phyloP scores from a whole-genome alignment of 345 rosid species.

The Limnanthes douglasii region DNA sequence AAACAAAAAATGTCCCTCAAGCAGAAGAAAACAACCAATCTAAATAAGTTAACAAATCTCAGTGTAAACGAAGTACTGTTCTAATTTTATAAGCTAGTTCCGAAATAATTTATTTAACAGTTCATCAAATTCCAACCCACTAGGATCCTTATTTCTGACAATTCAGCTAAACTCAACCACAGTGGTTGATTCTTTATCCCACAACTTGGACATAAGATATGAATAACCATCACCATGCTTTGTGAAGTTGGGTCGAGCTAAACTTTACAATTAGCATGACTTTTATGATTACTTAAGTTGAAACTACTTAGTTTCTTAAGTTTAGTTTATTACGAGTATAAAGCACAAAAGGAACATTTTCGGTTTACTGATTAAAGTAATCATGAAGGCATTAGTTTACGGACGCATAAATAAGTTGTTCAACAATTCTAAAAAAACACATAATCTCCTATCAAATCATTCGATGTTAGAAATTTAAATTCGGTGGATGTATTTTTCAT shows the following conservation, averaged over 20 bases:
- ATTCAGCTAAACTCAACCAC: too few relatives aligned
- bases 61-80: neutral
- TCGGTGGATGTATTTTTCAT: too few relatives aligned
- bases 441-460: neutral
- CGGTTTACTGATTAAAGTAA: too few relatives aligned
- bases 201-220: too few relatives aligned
- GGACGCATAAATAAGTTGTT: neutral
- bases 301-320: too few relatives aligned
- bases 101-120: neutral
- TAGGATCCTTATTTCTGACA: neutral
- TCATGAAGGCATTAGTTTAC: neutral
- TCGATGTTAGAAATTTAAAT: neutral
- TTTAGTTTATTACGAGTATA: too few relatives aligned
- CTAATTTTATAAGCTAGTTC: neutral
- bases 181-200: too few relatives aligned
- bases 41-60: conserved; percentile 2
- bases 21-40: neutral
- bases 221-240: neutral
- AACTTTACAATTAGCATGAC: neutral
- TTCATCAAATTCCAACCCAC: neutral
- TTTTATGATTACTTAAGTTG: too few relatives aligned
- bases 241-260: neutral
- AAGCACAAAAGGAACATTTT: too few relatives aligned
- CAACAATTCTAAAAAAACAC: neutral
- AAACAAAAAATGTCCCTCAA: conserved; percentile 9